Evolutionary conservation across 75 land plant genomes (phyloP).

Genomic region (Cupressus sempervirens): DNA sequence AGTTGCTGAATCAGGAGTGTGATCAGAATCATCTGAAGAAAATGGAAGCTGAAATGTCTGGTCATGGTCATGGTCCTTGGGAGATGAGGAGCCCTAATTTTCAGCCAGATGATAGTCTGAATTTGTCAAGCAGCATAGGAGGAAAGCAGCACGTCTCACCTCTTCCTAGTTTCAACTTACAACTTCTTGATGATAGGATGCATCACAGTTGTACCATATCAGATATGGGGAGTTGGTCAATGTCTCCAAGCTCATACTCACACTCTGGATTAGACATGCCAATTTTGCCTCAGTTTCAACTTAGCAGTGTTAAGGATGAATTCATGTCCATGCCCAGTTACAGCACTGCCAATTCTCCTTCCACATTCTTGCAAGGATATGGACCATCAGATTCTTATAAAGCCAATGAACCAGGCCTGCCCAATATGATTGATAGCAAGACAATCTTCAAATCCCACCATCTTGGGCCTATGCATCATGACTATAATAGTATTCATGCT

Average conservation of each 20-base stretch:
- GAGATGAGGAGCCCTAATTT: conserved; percentile 11
- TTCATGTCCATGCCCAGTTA: conserved; percentile 2
- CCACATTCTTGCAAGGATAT: neutral
- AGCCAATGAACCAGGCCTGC: neutral
- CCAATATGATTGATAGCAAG: neutral
- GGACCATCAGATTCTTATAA: neutral
- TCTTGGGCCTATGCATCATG: conserved; percentile 8
- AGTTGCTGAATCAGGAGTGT: neutral
- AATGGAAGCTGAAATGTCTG: conserved; percentile 2
- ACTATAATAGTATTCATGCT: neutral
- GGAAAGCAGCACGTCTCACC: conserved; percentile 6
- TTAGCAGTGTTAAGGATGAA: conserved; percentile 5
- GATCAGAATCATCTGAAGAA: conserved; percentile 11
- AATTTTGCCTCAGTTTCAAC: neutral
- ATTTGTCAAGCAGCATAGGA: neutral
- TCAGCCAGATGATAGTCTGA: neutral
- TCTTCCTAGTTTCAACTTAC: neutral
- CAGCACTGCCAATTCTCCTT: neutral
- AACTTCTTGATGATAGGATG: neutral
- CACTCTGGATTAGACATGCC: conserved; percentile 5
- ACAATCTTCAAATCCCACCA: neutral
- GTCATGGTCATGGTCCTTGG: neutral
- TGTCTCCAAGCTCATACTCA: neutral
- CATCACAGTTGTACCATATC: neutral
- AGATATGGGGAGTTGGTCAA: conserved; percentile 9